Conservation (phyloP, 345 rosid genomes). For the Atalantia buxifolia region DNA sequence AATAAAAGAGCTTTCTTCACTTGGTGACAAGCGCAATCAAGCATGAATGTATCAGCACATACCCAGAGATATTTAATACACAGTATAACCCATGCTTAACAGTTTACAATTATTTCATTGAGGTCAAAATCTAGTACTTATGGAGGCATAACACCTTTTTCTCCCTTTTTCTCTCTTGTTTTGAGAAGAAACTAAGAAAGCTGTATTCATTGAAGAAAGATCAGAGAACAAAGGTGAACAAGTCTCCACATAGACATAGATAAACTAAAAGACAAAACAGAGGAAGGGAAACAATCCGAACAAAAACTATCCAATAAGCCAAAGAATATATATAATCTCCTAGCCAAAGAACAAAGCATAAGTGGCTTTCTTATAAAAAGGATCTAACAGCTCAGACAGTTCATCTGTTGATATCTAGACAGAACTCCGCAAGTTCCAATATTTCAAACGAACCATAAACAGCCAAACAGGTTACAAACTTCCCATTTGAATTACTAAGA, state of each 20-base stretch:
- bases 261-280: no score
- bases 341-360: neutral
- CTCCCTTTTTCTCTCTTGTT: neutral
- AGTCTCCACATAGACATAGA: no score
- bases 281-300: no score
- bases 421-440: neutral
- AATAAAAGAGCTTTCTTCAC: neutral
- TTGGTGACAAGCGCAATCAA: neutral
- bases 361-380: neutral
- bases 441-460: conserved; percentile 6
- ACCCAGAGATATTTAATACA: neutral
- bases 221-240: neutral
- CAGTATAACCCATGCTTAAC: neutral
- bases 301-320: no score
- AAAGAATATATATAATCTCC: neutral
- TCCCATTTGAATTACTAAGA: neutral
- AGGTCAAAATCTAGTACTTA: neutral
- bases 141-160: neutral
- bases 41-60: neutral
- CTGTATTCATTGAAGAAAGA: neutral
- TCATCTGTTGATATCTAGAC: conserved; percentile 2
- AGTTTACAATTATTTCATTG: neutral
- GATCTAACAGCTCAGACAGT: neutral
- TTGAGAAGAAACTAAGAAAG: neutral
- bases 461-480: neutral